These are phyloP conservation scores for Spinellus fusiger DNA, from an alignment of 192 early-diverging fungal genomes.

Conservation along the genomic window DNA sequence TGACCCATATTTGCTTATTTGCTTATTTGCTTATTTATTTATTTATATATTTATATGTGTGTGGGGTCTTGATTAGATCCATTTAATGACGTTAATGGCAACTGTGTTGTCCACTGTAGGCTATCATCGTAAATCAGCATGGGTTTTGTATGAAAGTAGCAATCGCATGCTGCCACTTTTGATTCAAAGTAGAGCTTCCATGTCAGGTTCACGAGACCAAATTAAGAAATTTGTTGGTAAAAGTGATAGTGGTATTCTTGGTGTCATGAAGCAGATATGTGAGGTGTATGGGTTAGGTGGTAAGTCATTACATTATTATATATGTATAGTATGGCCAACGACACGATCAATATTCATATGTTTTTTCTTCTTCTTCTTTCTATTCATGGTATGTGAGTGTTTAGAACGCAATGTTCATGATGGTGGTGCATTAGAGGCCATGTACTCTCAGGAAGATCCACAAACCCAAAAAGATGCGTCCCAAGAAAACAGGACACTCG, in stretches of 20 bases:
- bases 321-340: not conserved
- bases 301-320: not conserved
- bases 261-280: conserved; percentile 60
- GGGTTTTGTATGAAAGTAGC: conserved; percentile 25
- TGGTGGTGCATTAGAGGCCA: conserved; percentile 17
- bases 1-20: not conserved
- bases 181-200: conserved; percentile 21
- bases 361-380: too few species aligned
- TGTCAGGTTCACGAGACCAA: not conserved
- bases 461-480: not conserved
- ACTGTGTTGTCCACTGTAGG: conserved; percentile 23
- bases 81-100: conserved; percentile 23
- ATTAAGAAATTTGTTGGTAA: not conserved
- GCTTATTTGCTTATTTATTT: not conserved
- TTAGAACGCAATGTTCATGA: conserved; percentile 21
- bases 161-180: conserved; percentile 25
- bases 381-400: not conserved
- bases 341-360: too few species aligned
- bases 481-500: not conserved
- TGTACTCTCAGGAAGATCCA: not conserved
- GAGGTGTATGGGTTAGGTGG: conserved; percentile 62
- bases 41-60: conserved; percentile 1
- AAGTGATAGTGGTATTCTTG: conserved; percentile 50
- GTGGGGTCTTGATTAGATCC: too few species aligned
- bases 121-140: conserved; percentile 29